Conservation (phyloP, 768 basidiomycete species). For the Antrodiella citrinella region DNA sequence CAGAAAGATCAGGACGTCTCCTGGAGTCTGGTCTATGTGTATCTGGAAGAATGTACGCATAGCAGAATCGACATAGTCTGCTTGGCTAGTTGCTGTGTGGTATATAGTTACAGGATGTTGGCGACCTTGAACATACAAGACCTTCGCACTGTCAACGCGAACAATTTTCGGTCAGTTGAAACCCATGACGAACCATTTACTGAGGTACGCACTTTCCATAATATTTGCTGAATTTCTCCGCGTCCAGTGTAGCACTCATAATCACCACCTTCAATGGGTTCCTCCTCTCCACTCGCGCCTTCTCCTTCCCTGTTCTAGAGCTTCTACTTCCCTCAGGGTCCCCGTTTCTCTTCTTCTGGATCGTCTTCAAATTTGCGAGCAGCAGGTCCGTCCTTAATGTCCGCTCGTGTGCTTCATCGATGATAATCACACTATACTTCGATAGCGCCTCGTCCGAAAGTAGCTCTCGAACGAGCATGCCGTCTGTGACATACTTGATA, state of each 20-base stretch:
- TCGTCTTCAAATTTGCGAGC: constrained; percentile 82
- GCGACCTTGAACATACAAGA: constrained; percentile 87
- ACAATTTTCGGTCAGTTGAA: neutral
- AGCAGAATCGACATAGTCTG: constrained; percentile 84
- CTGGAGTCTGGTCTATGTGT: constrained; percentile 69
- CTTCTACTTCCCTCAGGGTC: neutral
- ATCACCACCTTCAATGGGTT: constrained; percentile 85
- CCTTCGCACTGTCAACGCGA: constrained; percentile 53
- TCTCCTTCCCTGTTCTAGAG: constrained; percentile 2
- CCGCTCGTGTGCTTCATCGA: constrained; percentile 97
- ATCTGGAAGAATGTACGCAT: constrained; percentile 93
- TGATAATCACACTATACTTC: constrained; percentile 79
- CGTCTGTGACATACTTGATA: constrained; percentile 96
- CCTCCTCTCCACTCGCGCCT: constrained; percentile 34
- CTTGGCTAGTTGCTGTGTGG: constrained; percentile 63
- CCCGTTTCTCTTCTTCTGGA: constrained; percentile 58
- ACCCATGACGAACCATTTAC: neutral
- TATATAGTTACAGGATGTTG: constrained; percentile 87
- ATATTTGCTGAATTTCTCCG: constrained; percentile 87
- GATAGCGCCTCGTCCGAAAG: constrained; percentile 69
- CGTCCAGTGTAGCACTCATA: constrained; percentile 98
- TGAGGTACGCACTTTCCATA: constrained; percentile 59
- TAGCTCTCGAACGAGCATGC: constrained; percentile 93
- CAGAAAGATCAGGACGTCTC: constrained; percentile 91
- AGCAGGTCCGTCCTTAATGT: constrained; percentile 91